These are phyloP conservation scores for Sanghuangporus sanghuang DNA, from an alignment of 1,284 basidiomycete species.

Conservation along the genomic window DNA sequence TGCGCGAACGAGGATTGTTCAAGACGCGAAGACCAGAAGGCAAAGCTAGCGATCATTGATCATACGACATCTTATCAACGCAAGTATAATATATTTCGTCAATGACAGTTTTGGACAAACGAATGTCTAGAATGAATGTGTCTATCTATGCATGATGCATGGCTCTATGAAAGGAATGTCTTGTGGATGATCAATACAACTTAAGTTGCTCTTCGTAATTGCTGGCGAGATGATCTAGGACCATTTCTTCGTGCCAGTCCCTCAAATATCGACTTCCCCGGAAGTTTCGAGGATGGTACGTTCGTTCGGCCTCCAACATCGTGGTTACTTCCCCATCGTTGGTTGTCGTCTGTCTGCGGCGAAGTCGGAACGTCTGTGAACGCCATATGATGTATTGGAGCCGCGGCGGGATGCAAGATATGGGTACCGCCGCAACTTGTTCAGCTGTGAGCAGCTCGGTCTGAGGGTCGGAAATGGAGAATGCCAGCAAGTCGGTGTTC, in stretches of 20 bases:
- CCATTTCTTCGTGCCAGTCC: slow-evolving; percentile 16
- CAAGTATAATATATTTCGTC: not conserved
- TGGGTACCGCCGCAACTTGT: not conserved
- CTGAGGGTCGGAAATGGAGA: slow-evolving; percentile 7
- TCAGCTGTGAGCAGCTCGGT: not conserved
- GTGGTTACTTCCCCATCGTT: not conserved
- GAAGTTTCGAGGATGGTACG: slow-evolving; percentile 5
- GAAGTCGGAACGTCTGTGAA: slow-evolving; percentile 6
- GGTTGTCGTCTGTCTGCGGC: not conserved
- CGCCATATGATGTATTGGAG: slow-evolving; percentile 11
- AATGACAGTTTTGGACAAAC: not conserved
- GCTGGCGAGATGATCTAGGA: slow-evolving; percentile 1
- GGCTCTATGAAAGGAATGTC: not conserved
- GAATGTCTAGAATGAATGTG: slow-evolving; percentile 1
- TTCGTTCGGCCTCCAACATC: not conserved
- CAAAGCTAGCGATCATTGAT: slow-evolving; percentile 36
- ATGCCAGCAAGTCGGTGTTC: slow-evolving; percentile 3
- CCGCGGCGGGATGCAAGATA: not conserved
- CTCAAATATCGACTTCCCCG: not conserved
- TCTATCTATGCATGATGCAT: not conserved
- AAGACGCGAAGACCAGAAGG: slow-evolving; percentile 68
- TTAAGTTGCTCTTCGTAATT: slow-evolving; percentile 4
- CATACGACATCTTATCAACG: not conserved
- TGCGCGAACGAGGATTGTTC: slow-evolving; percentile 55
- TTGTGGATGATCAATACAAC: not conserved